Conservation (phyloP, 257 asterid genomes). For the Solanum tarijense region DNA sequence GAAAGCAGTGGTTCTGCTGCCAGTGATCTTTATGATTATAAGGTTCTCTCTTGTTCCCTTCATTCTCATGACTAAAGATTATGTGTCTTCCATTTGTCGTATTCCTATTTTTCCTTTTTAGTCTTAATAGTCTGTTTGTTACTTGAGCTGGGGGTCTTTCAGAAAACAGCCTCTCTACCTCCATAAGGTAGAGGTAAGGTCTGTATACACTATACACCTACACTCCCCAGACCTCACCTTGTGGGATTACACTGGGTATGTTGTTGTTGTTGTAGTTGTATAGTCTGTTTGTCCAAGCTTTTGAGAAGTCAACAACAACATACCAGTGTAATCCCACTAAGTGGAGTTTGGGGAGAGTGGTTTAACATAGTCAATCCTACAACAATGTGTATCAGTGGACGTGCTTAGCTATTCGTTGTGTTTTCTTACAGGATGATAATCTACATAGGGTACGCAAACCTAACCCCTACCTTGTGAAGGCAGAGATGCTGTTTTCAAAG, state of each 20-base stretch:
- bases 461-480: not conserved
- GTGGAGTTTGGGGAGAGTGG: not conserved
- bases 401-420: conserved; percentile 1
- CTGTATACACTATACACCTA: not conserved
- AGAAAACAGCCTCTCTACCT: not conserved
- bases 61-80: not conserved
- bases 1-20: conserved; percentile 88
- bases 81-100: not conserved
- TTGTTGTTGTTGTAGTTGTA: not conserved
- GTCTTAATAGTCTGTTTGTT: not conserved
- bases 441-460: conserved; percentile 22
- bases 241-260: not conserved
- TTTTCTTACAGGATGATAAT: conserved; percentile 51
- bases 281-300: not conserved
- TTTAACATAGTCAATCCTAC: not conserved
- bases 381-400: not conserved
- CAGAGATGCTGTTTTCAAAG: not conserved
- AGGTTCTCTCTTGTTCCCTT: conserved; percentile 35
- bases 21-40: conserved; percentile 78
- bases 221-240: not conserved
- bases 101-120: not conserved
- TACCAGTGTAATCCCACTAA: not conserved
- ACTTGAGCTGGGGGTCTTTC: not conserved
- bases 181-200: not conserved
- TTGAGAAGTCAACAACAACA: not conserved